Percentiles rank a stretch among this genome's conserved stretches.
Conservation (phyloP, 2,329 filamentous ascomycete species). For the Penicillium sp. region DNA sequence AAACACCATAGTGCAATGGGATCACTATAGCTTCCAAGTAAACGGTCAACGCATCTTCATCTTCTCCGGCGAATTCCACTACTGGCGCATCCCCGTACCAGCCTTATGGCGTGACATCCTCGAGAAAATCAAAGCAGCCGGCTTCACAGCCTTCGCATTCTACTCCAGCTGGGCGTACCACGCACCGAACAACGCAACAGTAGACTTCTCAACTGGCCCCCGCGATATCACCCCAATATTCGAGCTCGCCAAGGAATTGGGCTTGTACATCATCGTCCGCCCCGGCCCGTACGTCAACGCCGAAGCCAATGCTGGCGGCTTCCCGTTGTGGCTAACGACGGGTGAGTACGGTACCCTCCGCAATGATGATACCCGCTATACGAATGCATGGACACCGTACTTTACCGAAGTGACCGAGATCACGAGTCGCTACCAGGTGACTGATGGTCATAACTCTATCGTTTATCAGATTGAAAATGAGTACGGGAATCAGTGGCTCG, state of each 20-base stretch:
- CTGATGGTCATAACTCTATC: constrained; percentile 29
- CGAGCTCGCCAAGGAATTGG: constrained; percentile 53
- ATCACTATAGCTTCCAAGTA: constrained; percentile 54
- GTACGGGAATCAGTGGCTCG: constrained; percentile 42
- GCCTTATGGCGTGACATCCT: constrained; percentile 52
- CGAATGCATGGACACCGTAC: constrained; percentile 33
- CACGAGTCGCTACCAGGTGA: constrained; percentile 32
- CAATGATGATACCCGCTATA: constrained; percentile 33
- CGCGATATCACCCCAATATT: constrained; percentile 55
- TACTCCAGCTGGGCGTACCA: constrained; percentile 53
- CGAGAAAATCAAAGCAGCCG: constrained; percentile 53
- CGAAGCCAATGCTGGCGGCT: constrained; percentile 61
- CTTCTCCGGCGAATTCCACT: constrained; percentile 56
- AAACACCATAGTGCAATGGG: constrained; percentile 51
- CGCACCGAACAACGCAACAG: constrained; percentile 42
- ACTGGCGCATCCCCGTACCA: constrained; percentile 52
- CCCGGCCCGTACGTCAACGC: constrained; percentile 64
- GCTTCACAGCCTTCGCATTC: constrained; percentile 50
- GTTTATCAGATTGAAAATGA: constrained; percentile 36
- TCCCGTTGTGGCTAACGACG: constrained; percentile 62
- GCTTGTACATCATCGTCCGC: constrained; percentile 55
- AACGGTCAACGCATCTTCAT: constrained; percentile 53
- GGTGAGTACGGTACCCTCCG: constrained; percentile 44
- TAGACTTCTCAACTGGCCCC: constrained; percentile 54
- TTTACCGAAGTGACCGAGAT: constrained; percentile 30